Conservation (phyloP, 768 basidiomycete species). For the Steccherinum ochraceum region DNA sequence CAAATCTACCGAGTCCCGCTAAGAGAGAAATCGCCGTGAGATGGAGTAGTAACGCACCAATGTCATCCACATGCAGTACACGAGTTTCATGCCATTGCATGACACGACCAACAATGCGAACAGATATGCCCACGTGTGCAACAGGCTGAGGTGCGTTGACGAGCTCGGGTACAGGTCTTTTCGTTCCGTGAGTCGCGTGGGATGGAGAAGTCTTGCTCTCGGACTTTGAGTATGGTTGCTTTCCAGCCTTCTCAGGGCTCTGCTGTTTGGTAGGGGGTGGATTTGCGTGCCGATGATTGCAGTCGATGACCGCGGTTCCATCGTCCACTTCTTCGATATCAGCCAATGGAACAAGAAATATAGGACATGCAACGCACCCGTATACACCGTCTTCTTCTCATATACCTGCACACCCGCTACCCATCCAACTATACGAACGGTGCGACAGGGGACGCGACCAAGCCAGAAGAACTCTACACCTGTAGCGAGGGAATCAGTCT, state of each 20-base stretch:
- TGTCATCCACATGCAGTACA: slow-evolving; percentile 34
- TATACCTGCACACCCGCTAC: slow-evolving; percentile 57
- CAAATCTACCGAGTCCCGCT: slow-evolving; percentile 25
- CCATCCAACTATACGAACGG: slow-evolving; percentile 53
- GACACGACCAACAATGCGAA: slow-evolving; percentile 44
- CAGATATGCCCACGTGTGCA: slow-evolving; percentile 34
- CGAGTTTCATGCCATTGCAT: slow-evolving; percentile 28
- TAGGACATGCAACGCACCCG: slow-evolving; percentile 34
- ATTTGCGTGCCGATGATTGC: slow-evolving; percentile 37
- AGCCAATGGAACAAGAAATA: not conserved
- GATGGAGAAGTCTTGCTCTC: not conserved
- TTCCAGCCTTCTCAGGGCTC: not conserved
- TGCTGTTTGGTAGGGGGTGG: slow-evolving; percentile 8
- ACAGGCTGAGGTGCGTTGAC: slow-evolving; percentile 8
- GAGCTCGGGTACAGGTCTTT: slow-evolving; percentile 32
- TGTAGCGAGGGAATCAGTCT: slow-evolving; percentile 14
- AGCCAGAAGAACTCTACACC: slow-evolving; percentile 66
- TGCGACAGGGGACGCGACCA: slow-evolving; percentile 64
- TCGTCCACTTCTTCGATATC: slow-evolving; percentile 57
- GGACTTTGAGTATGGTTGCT: not conserved
- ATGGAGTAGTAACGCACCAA: slow-evolving; percentile 38
- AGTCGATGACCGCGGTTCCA: slow-evolving; percentile 69
- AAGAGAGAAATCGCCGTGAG: too few relatives aligned
- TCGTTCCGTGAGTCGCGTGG: slow-evolving; percentile 25
- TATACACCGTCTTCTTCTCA: slow-evolving; percentile 56